phyloP scores from a whole-genome alignment of 2,329 filamentous ascomycete species.

The Hypoxylon sp. region DNA sequence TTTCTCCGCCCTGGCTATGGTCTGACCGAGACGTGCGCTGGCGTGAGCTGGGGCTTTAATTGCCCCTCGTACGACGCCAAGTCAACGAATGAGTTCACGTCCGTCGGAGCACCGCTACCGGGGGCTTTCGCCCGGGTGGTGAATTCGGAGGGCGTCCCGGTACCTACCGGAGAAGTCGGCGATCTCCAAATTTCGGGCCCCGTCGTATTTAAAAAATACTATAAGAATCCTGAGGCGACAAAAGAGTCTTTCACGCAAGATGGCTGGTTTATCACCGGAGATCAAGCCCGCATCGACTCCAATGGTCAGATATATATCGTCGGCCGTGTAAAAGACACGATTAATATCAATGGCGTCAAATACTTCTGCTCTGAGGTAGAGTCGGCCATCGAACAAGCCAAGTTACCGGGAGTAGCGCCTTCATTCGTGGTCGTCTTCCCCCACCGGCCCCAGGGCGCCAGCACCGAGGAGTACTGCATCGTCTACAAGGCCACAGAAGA shows the following conservation, averaged over 20 bases:
- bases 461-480: slow-evolving; percentile 17
- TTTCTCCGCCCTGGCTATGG: slow-evolving; percentile 17
- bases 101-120: slow-evolving; percentile 10
- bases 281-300: slow-evolving; percentile 56
- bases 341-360: slow-evolving; percentile 66
- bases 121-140: slow-evolving; percentile 7
- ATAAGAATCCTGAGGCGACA: slow-evolving; percentile 9
- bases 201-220: slow-evolving; percentile 19
- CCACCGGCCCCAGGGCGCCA: slow-evolving; percentile 11
- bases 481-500: slow-evolving; percentile 11
- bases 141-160: neutral
- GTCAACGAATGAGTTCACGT: slow-evolving; percentile 13
- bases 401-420: neutral
- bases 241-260: slow-evolving; percentile 67
- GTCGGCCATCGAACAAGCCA: slow-evolving; percentile 12
- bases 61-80: slow-evolving; percentile 13
- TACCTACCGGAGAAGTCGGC: neutral
- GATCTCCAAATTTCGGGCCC: slow-evolving; percentile 14
- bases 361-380: slow-evolving; percentile 21
- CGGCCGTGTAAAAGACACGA: slow-evolving; percentile 61
- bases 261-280: slow-evolving; percentile 62
- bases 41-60: slow-evolving; percentile 13
- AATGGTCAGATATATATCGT: slow-evolving; percentile 56
- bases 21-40: slow-evolving; percentile 12
- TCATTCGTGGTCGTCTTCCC: slow-evolving; percentile 14